Evolutionary conservation across 176 grass and related monocot genomes (phyloP), one percentile per base, ranked within the genome.

Genomic region (Eragrostis curvula): DNA sequence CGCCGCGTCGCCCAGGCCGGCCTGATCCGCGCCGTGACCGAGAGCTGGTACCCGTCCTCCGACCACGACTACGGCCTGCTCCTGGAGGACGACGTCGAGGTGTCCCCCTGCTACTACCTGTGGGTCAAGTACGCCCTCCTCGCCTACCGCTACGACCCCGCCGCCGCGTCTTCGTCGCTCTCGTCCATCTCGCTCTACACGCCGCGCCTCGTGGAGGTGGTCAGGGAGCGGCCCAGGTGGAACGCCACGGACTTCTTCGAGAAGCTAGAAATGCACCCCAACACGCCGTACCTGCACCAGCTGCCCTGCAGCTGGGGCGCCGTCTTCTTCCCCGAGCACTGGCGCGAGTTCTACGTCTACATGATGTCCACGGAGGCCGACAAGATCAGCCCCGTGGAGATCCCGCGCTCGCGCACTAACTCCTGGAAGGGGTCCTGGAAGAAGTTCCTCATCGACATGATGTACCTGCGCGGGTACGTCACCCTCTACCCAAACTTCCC

Each of bases 11-110:
- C 94, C 86, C 95, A 93, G 59, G 95, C 92, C 5, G 95, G 95
- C 0, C 87, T 98, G 12, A 92, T 98, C 10, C 45, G 45, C 7
- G 45, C 45, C 45, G 45, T 47, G 9, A 98, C 92, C 60, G 95
- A 98, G 88, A 94, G 95, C 83, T 98, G 92, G 88, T 98, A 95
- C n/a, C n/a, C n/a, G n/a, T n/a, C n/a, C n/a, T n/a, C n/a, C n/a
- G n/a, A n/a, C n/a, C n/a, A n/a, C n/a, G n/a, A n/a, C n/a, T n/a
- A n/a, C n/a, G n/a, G n/a, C n/a, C n/a, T n/a, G n/a, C n/a, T n/a
- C n/a, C n/a, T n/a, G n/a, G n/a, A n/a, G n/a, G n/a, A n/a, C n/a
- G n/a, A n/a, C n/a, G n/a, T n/a, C n/a, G n/a, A n/a, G n/a, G n/a
- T n/a, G n/a, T n/a, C n/a, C n/a, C n/a, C n/a, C n/a, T n/a, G n/a